A percentile compares a stretch with the other conserved stretches of the same genome.
Evolutionary conservation across 2,329 filamentous ascomycete genomes (phyloP).

Genomic region (Ophiostoma tasmaniense): DNA sequence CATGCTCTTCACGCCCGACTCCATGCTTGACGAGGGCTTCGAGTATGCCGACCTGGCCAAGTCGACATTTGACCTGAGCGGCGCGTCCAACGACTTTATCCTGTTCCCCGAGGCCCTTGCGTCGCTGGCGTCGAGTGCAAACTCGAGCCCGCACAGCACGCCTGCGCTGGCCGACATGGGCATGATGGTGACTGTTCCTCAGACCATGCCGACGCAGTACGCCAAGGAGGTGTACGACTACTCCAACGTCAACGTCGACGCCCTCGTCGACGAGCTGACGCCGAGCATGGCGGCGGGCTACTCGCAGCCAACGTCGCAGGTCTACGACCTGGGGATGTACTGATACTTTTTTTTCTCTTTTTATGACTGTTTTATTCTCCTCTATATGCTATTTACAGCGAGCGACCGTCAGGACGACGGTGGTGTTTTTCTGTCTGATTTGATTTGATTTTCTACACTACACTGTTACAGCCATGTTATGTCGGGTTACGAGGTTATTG

Average conservation of each 20-base stretch:
- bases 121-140: slow-evolving; percentile 1
- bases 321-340: slow-evolving; percentile 39
- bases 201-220: slow-evolving; percentile 12
- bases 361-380: neutral
- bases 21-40: slow-evolving; percentile 54
- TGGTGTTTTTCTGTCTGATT: neutral
- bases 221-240: slow-evolving; percentile 23
- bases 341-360: slow-evolving; percentile 5
- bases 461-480: neutral
- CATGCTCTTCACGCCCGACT: slow-evolving; percentile 60
- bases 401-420: too few relatives aligned
- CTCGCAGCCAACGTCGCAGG: slow-evolving; percentile 43
- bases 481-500: neutral
- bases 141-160: neutral
- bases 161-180: neutral
- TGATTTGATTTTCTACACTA: neutral
- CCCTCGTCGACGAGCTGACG: slow-evolving; percentile 43
- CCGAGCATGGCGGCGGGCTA: slow-evolving; percentile 41
- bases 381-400: neutral
- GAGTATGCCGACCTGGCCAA: slow-evolving; percentile 39
- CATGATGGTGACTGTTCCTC: neutral
- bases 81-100: slow-evolving; percentile 50
- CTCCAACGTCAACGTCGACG: slow-evolving; percentile 32
- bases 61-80: slow-evolving; percentile 21
- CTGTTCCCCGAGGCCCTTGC: slow-evolving; percentile 43